Percentiles rank a stretch among this genome's conserved stretches.
Conservation (phyloP, 202 grass and related monocot species). For the Hordeum pubiflorum region DNA sequence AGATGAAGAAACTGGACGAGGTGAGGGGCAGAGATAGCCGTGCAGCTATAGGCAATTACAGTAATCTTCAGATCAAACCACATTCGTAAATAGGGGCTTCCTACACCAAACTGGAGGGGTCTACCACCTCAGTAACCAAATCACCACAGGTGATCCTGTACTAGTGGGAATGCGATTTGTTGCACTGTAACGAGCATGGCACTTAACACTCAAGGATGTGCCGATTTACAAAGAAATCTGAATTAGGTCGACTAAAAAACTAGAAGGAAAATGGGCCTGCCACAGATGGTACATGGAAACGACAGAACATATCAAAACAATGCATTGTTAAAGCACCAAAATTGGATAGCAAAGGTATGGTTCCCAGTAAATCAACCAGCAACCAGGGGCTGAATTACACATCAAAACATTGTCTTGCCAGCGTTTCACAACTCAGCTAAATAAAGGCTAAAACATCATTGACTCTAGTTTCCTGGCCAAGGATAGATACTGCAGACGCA, state of each 20-base stretch:
- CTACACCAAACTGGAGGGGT: no score
- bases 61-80: no score
- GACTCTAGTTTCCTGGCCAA: constrained; percentile 5
- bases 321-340: not conserved
- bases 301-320: not conserved
- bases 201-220: not conserved
- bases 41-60: no score
- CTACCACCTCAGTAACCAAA: no score
- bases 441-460: constrained; percentile 24
- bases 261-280: not conserved
- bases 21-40: no score
- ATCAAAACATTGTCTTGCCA: constrained; percentile 20
- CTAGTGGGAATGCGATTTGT: no score
- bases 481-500: not conserved
- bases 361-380: constrained; percentile 15
- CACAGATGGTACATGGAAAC: no score
- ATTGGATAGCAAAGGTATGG: constrained; percentile 21
- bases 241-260: not conserved
- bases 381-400: constrained; percentile 18
- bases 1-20: no score
- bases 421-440: constrained; percentile 20
- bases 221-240: not conserved
- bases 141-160: no score
- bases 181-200: no score
- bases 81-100: no score